Base-by-base conservation (phyloP, 257 asterid genomes). In the Scutellaria minor region DNA sequence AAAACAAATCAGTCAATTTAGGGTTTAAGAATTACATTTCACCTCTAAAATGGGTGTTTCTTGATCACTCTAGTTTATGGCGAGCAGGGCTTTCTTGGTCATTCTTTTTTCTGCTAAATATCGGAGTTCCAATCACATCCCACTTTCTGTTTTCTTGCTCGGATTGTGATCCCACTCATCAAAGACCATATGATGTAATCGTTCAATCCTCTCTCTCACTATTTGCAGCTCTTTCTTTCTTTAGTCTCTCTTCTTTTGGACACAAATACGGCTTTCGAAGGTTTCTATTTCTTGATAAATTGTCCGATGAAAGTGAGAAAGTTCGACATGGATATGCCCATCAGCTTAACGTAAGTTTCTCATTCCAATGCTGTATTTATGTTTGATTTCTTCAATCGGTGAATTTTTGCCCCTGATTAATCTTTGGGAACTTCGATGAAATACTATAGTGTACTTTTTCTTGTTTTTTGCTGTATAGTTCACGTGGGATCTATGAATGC, bases 1-100 rank as follows among this genome's bases (percentile, higher is more conserved):
- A 4, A 31, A 31, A 31, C 5, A 31, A 31, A 31, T 31, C 37
- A 31, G 37, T 31, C 5, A 31, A 31, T 31, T 31, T 31, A 31
- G 37, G 37, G 37, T 31, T 31, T 3, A 31, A 31, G 37, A 31
- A 31, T 31, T 31, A 31, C 5, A 31, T 31, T 4, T 31, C 37
- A 31, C 37, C 37, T 2, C 71, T 91, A 1, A 83, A 83, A 60
- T 94, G 97, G 97, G 75, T 91, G 2, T 91, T 89, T 60, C 84
- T 91, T 1, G 98, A 93, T 65, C 88, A 89, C 20, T 87, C 97
- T 0, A 87, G 66, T 60, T 7, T 88, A 8, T 94, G 96, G 96
- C 80, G 78, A 45, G 83, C 95, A 1, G 85, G 90, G 68, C 84
- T 91, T 0, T 94, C 98, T 0, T 94, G 98, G 97, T 89, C 96